These are phyloP conservation scores for Ottelia alismoides DNA, from an alignment of 106 monocot species.

Conservation along the genomic window DNA sequence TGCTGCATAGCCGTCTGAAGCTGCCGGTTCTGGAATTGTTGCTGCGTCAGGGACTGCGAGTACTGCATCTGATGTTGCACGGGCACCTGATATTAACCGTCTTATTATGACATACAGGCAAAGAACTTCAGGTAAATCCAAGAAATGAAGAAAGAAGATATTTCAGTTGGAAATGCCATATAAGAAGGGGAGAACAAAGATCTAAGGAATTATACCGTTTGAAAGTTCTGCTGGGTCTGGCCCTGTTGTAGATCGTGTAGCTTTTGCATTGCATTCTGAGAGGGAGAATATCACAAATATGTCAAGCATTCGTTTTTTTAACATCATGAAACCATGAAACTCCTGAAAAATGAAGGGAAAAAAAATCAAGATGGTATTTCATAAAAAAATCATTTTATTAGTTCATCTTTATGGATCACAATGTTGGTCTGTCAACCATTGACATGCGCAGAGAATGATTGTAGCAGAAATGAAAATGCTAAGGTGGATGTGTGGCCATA, in stretches of 20 bases:
- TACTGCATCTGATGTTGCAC: constrained; percentile 84
- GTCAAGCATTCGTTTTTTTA: not conserved
- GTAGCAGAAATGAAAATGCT: not conserved
- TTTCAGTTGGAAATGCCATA: not conserved
- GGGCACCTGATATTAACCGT: constrained; percentile 20
- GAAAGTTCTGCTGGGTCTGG: not conserved
- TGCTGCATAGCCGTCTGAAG: constrained; percentile 70
- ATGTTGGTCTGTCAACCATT: no score
- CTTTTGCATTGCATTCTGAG: not conserved
- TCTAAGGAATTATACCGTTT: not conserved
- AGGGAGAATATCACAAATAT: not conserved
- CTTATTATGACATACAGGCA: not conserved
- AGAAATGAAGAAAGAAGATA: not conserved
- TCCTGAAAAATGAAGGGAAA: not conserved
- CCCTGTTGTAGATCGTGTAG: not conserved
- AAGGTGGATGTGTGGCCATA: no score
- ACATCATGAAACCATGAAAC: not conserved
- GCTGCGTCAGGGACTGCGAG: constrained; percentile 60
- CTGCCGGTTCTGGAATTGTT: constrained; percentile 77
- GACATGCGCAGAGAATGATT: no score
- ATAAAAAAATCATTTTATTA: not conserved
- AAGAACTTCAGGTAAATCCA: not conserved
- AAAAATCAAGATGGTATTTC: not conserved
- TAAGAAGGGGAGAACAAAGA: not conserved
- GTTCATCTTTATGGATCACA: not conserved